Evolutionary conservation across 306 rosid genomes (phyloP).

Genomic region (Rosa rugosa): DNA sequence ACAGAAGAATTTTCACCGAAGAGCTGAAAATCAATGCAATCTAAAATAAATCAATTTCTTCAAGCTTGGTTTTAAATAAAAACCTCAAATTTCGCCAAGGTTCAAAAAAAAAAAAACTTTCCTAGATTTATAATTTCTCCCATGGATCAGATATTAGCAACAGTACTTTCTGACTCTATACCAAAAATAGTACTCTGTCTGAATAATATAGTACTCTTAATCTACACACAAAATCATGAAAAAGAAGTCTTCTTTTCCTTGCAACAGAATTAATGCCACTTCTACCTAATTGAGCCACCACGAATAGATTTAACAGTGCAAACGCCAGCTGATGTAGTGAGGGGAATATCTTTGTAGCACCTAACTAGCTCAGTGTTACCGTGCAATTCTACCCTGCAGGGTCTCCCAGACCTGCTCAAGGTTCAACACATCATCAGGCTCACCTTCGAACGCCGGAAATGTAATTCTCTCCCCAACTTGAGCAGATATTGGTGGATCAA

Average conservation of each 20-base stretch:
- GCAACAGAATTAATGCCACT: background rate
- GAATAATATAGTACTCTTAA: background rate
- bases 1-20: no score
- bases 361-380: constrained; percentile 56
- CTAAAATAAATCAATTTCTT: no score
- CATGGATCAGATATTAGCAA: background rate
- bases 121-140: background rate
- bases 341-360: constrained; percentile 68
- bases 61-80: no score
- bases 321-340: constrained; percentile 79
- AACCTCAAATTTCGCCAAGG: no score
- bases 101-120: no score
- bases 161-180: background rate
- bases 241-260: background rate
- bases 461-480: constrained; percentile 66
- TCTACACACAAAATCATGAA: background rate
- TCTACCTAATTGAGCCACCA: constrained; percentile 63
- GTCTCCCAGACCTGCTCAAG: constrained; percentile 97
- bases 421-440: constrained; percentile 72
- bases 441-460: constrained; percentile 66
- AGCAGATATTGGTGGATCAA: constrained; percentile 79
- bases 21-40: no score
- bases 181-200: background rate
- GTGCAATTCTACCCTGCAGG: constrained; percentile 71
- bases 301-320: constrained; percentile 74